These are phyloP conservation scores for Aspergillus tubingensis DNA, from an alignment of 2,329 filamentous ascomycete species.

Conservation along the genomic window DNA sequence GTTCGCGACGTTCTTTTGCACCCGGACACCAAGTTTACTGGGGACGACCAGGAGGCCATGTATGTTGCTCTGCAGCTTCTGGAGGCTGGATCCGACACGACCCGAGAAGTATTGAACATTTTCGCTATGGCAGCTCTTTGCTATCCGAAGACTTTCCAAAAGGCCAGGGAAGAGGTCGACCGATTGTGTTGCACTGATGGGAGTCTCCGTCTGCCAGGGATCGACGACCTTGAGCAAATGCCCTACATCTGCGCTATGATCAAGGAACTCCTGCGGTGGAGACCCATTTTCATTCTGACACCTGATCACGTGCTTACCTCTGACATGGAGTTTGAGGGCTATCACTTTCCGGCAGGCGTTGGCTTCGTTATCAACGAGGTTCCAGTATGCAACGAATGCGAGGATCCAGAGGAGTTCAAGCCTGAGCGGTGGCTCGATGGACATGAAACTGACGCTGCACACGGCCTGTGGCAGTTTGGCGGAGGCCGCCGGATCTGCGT, in stretches of 20 bases:
- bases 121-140: conserved; percentile 33
- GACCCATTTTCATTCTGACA: conserved; percentile 30
- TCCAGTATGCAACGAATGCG: conserved; percentile 33
- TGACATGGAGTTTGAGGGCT: conserved; percentile 33
- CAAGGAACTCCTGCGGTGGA: conserved; percentile 34
- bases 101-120: conserved; percentile 39
- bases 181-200: not conserved
- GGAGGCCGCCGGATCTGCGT: conserved; percentile 39
- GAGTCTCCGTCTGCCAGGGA: conserved; percentile 19
- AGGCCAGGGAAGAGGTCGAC: conserved; percentile 21
- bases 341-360: conserved; percentile 31
- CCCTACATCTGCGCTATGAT: conserved; percentile 29
- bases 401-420: conserved; percentile 32
- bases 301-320: conserved; percentile 27
- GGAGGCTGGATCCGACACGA: conserved; percentile 50
- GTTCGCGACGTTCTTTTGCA: conserved; percentile 38
- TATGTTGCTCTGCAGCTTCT: conserved; percentile 45
- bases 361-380: conserved; percentile 37
- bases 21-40: conserved; percentile 30
- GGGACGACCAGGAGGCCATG: conserved; percentile 42
- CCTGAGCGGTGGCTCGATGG: conserved; percentile 44
- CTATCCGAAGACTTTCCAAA: conserved; percentile 26
- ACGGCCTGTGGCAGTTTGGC: conserved; percentile 40
- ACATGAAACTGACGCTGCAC: conserved; percentile 27
- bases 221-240: conserved; percentile 28